phyloP scores from a whole-genome alignment of 2,329 filamentous ascomycete genomes.

The Botrytis byssoidea region DNA sequence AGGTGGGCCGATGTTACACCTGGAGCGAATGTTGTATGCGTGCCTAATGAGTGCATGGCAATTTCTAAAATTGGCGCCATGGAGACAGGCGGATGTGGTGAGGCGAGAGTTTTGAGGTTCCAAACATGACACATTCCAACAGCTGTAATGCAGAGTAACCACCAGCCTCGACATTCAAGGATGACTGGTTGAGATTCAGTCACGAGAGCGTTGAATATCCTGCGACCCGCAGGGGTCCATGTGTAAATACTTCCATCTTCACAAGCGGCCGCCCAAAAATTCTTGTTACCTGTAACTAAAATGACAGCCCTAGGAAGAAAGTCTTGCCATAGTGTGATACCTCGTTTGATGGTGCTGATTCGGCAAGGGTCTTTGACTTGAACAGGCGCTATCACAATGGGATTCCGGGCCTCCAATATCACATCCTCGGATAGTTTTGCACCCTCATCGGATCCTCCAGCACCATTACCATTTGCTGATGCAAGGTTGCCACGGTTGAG shows the following conservation, averaged over 20 bases:
- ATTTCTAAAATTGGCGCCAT: conserved; percentile 86
- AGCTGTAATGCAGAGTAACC: conserved; percentile 85
- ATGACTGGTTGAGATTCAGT: conserved; percentile 93
- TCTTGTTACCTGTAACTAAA: conserved; percentile 84
- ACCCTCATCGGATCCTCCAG: conserved; percentile 56
- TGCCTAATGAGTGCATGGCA: conserved; percentile 74
- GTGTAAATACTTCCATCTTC: conserved; percentile 88
- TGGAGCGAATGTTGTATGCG: conserved; percentile 73
- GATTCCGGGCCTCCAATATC: conserved; percentile 87
- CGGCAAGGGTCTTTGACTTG: conserved; percentile 78
- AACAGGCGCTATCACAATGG: conserved; percentile 52
- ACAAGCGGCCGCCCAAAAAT: conserved; percentile 89
- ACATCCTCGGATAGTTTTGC: conserved; percentile 65
- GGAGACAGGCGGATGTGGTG: conserved; percentile 86
- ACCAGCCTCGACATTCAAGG: conserved; percentile 83
- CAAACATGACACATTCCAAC: conserved; percentile 90
- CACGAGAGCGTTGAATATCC: conserved; percentile 79
- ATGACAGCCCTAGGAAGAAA: conserved; percentile 84
- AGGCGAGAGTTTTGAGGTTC: conserved; percentile 80
- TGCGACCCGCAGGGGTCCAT: conserved; percentile 88
- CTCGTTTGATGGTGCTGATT: conserved; percentile 77
- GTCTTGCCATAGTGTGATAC: conserved; percentile 86
- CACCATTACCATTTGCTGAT: conserved; percentile 36
- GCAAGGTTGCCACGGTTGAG: conserved; percentile 64
- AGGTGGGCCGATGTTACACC: conserved; percentile 88